phyloP scores from a whole-genome alignment of 129 eudicot species.

The Lactuca saligna region DNA sequence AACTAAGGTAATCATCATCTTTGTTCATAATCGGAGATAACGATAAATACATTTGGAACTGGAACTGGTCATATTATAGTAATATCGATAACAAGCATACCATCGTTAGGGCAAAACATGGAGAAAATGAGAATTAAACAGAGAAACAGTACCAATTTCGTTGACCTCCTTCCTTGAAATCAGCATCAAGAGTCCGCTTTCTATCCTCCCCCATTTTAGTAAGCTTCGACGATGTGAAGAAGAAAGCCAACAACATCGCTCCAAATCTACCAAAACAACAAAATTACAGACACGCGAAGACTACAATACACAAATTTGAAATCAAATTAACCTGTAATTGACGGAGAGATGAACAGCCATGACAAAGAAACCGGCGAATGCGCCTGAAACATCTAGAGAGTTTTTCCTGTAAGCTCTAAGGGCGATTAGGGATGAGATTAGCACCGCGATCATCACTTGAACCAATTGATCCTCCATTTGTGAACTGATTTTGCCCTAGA shows the following conservation, averaged over 20 bases:
- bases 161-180: slow-evolving; percentile 92
- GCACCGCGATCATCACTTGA: slow-evolving; percentile 47
- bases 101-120: background rate
- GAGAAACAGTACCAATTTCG: slow-evolving; percentile 68
- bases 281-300: background rate
- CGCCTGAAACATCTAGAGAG: slow-evolving; percentile 88
- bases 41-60: background rate
- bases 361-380: slow-evolving; percentile 70
- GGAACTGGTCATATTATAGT: no score
- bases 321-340: slow-evolving; percentile 55
- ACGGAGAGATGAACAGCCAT: slow-evolving; percentile 73
- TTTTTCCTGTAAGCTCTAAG: slow-evolving; percentile 56
- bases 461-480: slow-evolving; percentile 46
- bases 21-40: slow-evolving; percentile 2
- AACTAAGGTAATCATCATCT: background rate
- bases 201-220: slow-evolving; percentile 83
- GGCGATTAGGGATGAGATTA: slow-evolving; percentile 57
- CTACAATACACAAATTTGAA: background rate
- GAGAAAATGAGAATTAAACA: background rate
- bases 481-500: slow-evolving; percentile 1
- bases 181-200: slow-evolving; percentile 68
- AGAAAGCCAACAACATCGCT: slow-evolving; percentile 84
- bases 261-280: slow-evolving; percentile 52
- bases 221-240: slow-evolving; percentile 81
- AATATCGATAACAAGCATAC: slow-evolving; percentile 4